phyloP scores from a whole-genome alignment of 1,284 basidiomycete genomes.

The Heterobasidion annosum region DNA sequence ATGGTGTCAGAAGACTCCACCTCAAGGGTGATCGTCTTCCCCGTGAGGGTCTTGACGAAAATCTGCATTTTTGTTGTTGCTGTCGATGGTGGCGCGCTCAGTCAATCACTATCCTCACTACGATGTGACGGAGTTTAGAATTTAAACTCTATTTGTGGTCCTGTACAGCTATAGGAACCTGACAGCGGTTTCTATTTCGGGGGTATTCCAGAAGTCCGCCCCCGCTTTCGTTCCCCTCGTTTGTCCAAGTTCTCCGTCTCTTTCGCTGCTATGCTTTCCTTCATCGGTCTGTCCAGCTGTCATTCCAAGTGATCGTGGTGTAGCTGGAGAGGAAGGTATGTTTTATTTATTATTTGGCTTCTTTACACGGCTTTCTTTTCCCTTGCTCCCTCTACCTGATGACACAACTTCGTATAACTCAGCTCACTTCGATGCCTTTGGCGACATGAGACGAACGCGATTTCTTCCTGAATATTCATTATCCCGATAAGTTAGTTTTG shows the following conservation, averaged over 20 bases:
- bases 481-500: not conserved
- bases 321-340: too few relatives aligned
- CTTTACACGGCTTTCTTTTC: not conserved
- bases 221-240: not conserved
- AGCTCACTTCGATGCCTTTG: constrained; percentile 53
- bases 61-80: constrained; percentile 66
- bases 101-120: not conserved
- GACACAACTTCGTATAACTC: constrained; percentile 43
- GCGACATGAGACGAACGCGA: constrained; percentile 46
- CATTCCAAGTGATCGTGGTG: too few relatives aligned
- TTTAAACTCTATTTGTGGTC: constrained; percentile 2
- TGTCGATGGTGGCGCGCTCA: not conserved
- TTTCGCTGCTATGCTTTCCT: too few relatives aligned
- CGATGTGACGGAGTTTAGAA: constrained; percentile 1
- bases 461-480: constrained; percentile 26
- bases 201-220: not conserved
- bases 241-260: too few relatives aligned
- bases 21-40: constrained; percentile 98
- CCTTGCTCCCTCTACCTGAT: constrained; percentile 22
- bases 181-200: not conserved
- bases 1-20: constrained; percentile 96
- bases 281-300: too few relatives aligned
- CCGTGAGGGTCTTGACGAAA: constrained; percentile 95
- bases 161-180: constrained; percentile 30
- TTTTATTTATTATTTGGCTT: not conserved